phyloP scores from a whole-genome alignment of 768 basidiomycete genomes.

The Calocybe indica region DNA sequence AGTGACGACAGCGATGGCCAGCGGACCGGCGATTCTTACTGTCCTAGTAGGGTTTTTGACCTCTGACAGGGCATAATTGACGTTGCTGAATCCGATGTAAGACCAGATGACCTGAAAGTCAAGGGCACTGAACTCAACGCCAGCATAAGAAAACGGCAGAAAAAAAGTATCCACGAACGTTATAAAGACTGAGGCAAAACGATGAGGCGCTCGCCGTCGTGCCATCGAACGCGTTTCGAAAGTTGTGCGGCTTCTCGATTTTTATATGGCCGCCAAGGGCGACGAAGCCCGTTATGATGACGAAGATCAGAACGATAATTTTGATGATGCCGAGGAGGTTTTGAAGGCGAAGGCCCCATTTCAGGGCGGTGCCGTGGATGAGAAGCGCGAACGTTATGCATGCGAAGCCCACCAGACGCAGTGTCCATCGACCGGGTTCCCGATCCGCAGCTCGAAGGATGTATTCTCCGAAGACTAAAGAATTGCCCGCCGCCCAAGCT shows the following conservation, averaged over 20 bases:
- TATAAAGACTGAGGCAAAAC: slow-evolving; percentile 28
- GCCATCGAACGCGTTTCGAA: slow-evolving; percentile 25
- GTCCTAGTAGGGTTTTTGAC: slow-evolving; percentile 48
- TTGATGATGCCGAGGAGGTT: slow-evolving; percentile 55
- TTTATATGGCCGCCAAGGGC: slow-evolving; percentile 27
- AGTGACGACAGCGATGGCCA: slow-evolving; percentile 42
- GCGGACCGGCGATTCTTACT: slow-evolving; percentile 47
- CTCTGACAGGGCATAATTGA: slow-evolving; percentile 55
- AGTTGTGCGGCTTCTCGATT: slow-evolving; percentile 22
- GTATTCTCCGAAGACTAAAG: slow-evolving; percentile 53
- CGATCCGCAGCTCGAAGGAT: slow-evolving; percentile 18
- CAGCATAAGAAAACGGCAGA: no score
- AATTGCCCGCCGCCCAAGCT: slow-evolving; percentile 26
- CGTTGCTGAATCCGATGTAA: slow-evolving; percentile 50
- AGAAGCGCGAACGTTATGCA: slow-evolving; percentile 27
- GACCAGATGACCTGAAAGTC: slow-evolving; percentile 30
- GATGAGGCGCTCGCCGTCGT: slow-evolving; percentile 32
- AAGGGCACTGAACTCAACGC: slow-evolving; percentile 2
- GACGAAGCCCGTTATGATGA: slow-evolving; percentile 39
- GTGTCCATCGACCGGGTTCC: slow-evolving; percentile 10
- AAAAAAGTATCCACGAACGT: slow-evolving; percentile 38
- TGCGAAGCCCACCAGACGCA: slow-evolving; percentile 21
- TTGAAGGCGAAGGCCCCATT: slow-evolving; percentile 49
- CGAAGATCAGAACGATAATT: slow-evolving; percentile 36
- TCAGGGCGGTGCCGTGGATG: slow-evolving; percentile 34